phyloP scores from a whole-genome alignment of 2,329 filamentous ascomycete species.

The Chalaropsis ovoidea region DNA sequence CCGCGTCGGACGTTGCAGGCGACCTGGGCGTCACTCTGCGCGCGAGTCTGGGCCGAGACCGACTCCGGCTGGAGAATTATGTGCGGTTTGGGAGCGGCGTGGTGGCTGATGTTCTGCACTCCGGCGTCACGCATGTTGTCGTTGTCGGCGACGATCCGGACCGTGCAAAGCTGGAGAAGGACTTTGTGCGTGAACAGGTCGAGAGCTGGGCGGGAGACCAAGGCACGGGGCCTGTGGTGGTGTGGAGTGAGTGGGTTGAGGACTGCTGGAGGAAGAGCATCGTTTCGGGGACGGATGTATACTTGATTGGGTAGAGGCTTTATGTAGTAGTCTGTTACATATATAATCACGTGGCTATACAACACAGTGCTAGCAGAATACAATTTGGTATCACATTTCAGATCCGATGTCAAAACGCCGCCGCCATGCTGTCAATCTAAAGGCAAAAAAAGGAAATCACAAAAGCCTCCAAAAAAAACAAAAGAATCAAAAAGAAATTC shows the following conservation, averaged over 20 bases:
- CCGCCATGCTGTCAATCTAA: constrained; percentile 1
- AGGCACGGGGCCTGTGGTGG: constrained; percentile 50
- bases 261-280: constrained; percentile 73
- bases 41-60: constrained; percentile 32
- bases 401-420: background rate
- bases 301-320: constrained; percentile 31
- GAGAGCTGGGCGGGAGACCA: constrained; percentile 31
- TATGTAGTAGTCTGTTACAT: no score
- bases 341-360: no score
- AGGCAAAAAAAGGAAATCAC: constrained; percentile 1
- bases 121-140: constrained; percentile 63
- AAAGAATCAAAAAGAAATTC: constrained; percentile 7
- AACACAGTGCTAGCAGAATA: background rate
- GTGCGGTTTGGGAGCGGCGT: constrained; percentile 60
- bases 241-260: constrained; percentile 62
- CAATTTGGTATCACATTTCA: background rate
- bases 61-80: constrained; percentile 41
- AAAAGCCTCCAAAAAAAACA: constrained; percentile 3
- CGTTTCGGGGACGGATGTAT: constrained; percentile 65
- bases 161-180: constrained; percentile 34
- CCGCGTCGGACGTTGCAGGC: constrained; percentile 20
- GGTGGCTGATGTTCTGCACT: constrained; percentile 42
- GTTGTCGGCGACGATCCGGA: constrained; percentile 38
- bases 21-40: constrained; percentile 28
- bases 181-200: constrained; percentile 39